Percentiles rank a stretch among this genome's conserved stretches.
These are phyloP conservation scores for Nicotiana obtusifolia DNA, from an alignment of 257 asterid genomes.

Conservation along the genomic window DNA sequence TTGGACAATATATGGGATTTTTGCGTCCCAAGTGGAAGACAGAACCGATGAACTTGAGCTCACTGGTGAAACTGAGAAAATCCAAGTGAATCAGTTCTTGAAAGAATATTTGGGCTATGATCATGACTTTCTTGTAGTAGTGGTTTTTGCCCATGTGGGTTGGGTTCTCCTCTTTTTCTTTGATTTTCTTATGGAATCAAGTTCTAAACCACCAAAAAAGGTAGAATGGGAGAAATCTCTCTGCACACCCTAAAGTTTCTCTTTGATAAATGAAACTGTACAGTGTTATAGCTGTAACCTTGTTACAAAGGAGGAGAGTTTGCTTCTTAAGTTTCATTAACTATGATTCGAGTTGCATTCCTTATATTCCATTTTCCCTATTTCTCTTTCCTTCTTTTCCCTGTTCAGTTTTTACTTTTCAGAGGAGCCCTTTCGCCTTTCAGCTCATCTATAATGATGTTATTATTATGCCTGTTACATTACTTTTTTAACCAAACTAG, in stretches of 20 bases:
- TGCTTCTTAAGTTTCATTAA: no score
- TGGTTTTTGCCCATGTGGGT: conserved; percentile 69
- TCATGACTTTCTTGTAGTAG: conserved; percentile 51
- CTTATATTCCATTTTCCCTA: no score
- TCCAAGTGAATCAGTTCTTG: conserved; percentile 35
- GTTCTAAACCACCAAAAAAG: conserved; percentile 76
- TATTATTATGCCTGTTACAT: no score
- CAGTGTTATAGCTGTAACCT: no score
- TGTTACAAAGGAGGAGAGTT: no score
- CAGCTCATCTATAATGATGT: no score
- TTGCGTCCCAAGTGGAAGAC: conserved; percentile 61
- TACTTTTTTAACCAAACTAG: no score
- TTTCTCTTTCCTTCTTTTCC: no score
- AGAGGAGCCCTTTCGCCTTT: no score
- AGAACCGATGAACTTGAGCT: conserved; percentile 22
- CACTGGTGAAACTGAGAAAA: conserved; percentile 10
- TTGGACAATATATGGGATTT: conserved; percentile 68
- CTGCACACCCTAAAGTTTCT: background rate
- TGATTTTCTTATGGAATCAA: conserved; percentile 74
- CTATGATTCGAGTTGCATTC: no score
- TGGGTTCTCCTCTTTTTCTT: conserved; percentile 80
- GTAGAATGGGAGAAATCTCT: conserved; percentile 14
- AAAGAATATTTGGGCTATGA: conserved; percentile 53
- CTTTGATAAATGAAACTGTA: background rate
- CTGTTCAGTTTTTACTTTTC: no score